Evolutionary conservation across 164 flowering plant species (phyloP), one percentile per base, ranked within the genome.

Genomic region (Macadamia tetraphylla): DNA sequence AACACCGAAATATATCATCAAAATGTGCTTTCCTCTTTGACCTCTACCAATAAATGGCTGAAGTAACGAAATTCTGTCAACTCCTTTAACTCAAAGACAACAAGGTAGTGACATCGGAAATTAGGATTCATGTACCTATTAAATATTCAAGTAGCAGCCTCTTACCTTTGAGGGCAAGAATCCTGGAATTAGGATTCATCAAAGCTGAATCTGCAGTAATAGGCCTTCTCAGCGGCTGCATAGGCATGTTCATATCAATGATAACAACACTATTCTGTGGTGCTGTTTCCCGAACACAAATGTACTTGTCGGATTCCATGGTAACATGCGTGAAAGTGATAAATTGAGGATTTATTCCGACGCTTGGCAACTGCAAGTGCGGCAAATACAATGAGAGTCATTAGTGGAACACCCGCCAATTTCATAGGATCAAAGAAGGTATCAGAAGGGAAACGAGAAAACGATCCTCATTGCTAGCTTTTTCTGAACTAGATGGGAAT

Each of bases 141-240:
- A 29, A 31, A 60, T 23, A 8, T 46, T 60, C 40, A 14, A 60
- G 7, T 8, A 42, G 31, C 0, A 48, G 44, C 62, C 62, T 10
- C 71, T 13, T 75, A 95, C 99, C 99, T 89, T 95, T 95, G 48
- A 95, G 79, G 32, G 99, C 99, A 67, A 95, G 91, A 57, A 95
- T 92, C 76, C 91, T 86, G 23, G 92, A 69, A 77, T 89, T 89
- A 1, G 99, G 99, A 72, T 95, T 92, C 99, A 95, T 95, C 67
- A 95, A 82, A 4, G 99, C 99, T 0, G 99, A 95, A 61, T 95
- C 99, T 6, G 99, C 99, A 18, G 98, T 95, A 40, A 95, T 95
- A 3, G 99, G 99, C 76, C 99, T 81, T 74, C 99, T 86, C 80
- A 95, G 74, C 1, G 99, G 99, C 78, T 95, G 99, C 77, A 73